Percentiles rank a stretch among this genome's conserved stretches.
These are phyloP conservation scores for Syzygium jambos DNA, from an alignment of 345 rosid genomes.

Conservation along the genomic window DNA sequence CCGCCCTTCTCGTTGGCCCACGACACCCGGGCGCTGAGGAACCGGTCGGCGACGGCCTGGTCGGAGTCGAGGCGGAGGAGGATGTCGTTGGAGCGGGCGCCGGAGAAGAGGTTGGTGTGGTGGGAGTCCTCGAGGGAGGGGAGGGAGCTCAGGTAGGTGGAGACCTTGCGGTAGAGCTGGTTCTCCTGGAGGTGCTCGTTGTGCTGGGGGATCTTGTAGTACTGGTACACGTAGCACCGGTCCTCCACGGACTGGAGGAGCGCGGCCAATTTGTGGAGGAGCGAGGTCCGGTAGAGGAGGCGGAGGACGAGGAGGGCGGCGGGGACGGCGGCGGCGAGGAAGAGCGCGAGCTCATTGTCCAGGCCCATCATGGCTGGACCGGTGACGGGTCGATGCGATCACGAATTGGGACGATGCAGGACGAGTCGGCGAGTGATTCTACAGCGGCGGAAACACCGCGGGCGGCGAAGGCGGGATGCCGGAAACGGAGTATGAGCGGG, in stretches of 20 bases:
- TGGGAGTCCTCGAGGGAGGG: slow-evolving; percentile 47
- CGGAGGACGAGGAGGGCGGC: slow-evolving; percentile 12
- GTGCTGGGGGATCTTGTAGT: slow-evolving; percentile 38
- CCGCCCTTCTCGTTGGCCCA: slow-evolving; percentile 26
- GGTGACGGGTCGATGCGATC: background rate
- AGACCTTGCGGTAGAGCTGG: slow-evolving; percentile 33
- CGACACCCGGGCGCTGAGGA: slow-evolving; percentile 41
- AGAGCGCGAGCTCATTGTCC: background rate
- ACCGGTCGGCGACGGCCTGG: slow-evolving; percentile 32
- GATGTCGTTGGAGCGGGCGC: slow-evolving; percentile 38
- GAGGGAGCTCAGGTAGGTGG: slow-evolving; percentile 40
- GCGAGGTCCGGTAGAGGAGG: slow-evolving; percentile 23
- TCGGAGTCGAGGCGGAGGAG: slow-evolving; percentile 25
- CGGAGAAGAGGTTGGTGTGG: slow-evolving; percentile 46
- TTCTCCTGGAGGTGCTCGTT: slow-evolving; percentile 41
- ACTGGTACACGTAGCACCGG: slow-evolving; percentile 30
- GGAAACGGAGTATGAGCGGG: too few relatives aligned
- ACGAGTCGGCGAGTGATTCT: too few relatives aligned
- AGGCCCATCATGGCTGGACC: background rate
- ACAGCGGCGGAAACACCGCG: too few relatives aligned
- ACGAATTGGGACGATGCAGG: background rate
- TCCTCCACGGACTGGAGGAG: slow-evolving; percentile 25
- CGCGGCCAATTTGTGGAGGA: slow-evolving; percentile 10
- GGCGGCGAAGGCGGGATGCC: too few relatives aligned
- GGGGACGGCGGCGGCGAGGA: background rate